Evolutionary conservation across 2,329 filamentous ascomycete species (phyloP), one percentile per base, ranked within the genome.

Genomic region (Colletotrichum salicis): DNA sequence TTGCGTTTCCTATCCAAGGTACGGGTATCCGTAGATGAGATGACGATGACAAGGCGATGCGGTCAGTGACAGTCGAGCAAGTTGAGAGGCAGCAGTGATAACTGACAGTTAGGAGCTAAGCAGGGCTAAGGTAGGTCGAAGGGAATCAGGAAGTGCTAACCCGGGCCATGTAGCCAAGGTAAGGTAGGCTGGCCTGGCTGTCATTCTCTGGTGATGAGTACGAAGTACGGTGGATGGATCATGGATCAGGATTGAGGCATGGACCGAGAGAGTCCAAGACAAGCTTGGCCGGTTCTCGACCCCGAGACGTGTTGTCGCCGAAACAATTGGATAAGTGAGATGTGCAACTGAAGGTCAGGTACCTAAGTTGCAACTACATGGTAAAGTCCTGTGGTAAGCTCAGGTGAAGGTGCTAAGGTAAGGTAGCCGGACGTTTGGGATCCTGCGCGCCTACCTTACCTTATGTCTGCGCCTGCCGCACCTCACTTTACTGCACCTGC

Each of bases 351-450:
- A 19, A 27, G 27, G 55, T 33, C 10, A 22, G 33, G 24, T 22
- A n/a, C n/a, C n/a, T n/a, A n/a, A 52, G 24, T 41, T n/a, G 35
- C 27, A 41, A 15, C 37, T 41, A 15, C 37, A 41, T 19, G 37
- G 37, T 19, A 15, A 41, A 41, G 37, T 41, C 35, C 13, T 41
- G 35, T 37, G 33, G 37, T 41, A 19, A 41, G 13, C 13, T 37
- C 0, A 37, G 35, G 35, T 37, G 5, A 41, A n/a, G 60, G 27
- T 29, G 4, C 27, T 27, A 52, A 11, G 54, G 41, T 35, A 22
- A 48, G 41, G 48, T 55, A 48, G 55, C 58, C 51, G 59, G 59
- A 51, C 59, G 27, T 22, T 54, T 64, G 60, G 60, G 66, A 68
- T 52, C 35, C 65, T 64, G 59, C 51, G 8, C 19, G 29, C 24